phyloP scores from a whole-genome alignment of 2,329 filamentous ascomycete genomes.

The Neofusicoccum sp. region DNA sequence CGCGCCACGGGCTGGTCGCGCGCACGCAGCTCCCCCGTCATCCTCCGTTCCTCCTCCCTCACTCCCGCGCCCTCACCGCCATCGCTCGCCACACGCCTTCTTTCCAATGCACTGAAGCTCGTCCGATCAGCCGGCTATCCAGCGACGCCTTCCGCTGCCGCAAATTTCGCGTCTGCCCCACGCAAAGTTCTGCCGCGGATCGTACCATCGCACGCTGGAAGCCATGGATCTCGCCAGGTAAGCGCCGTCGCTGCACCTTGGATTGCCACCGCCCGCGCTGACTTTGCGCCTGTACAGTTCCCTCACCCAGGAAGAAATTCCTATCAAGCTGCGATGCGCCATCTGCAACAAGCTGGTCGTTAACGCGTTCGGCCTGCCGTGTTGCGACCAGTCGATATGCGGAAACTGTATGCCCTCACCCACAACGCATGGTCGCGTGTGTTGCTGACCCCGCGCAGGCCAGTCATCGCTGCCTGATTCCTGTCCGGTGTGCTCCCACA shows the following conservation, averaged over 20 bases:
- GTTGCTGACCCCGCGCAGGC: conserved; percentile 52
- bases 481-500: conserved; percentile 93
- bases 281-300: conserved; percentile 58
- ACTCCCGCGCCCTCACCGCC: background rate
- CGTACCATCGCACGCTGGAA: background rate
- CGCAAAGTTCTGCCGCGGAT: background rate
- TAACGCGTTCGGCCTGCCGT: conserved; percentile 88
- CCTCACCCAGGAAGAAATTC: conserved; percentile 79
- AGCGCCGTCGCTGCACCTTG: conserved; percentile 23
- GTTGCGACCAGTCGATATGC: conserved; percentile 95
- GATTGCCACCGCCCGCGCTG: conserved; percentile 21
- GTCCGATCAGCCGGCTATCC: conserved; percentile 10
- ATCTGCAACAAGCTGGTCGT: conserved; percentile 89
- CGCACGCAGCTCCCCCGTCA: conserved; percentile 1
- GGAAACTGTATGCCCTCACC: conserved; percentile 68
- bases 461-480: conserved; percentile 74
- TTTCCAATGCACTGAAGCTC: conserved; percentile 18
- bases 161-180: conserved; percentile 17
- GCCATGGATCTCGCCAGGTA: conserved; percentile 32
- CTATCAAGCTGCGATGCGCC: conserved; percentile 94
- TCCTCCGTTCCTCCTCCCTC: background rate
- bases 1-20: conserved; percentile 17
- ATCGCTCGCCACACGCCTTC: background rate
- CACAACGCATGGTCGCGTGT: background rate
- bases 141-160: conserved; percentile 18